Evolutionary conservation across 768 basidiomycete species (phyloP), one percentile per base, ranked within the genome.

Genomic region (Podaxis sp.): DNA sequence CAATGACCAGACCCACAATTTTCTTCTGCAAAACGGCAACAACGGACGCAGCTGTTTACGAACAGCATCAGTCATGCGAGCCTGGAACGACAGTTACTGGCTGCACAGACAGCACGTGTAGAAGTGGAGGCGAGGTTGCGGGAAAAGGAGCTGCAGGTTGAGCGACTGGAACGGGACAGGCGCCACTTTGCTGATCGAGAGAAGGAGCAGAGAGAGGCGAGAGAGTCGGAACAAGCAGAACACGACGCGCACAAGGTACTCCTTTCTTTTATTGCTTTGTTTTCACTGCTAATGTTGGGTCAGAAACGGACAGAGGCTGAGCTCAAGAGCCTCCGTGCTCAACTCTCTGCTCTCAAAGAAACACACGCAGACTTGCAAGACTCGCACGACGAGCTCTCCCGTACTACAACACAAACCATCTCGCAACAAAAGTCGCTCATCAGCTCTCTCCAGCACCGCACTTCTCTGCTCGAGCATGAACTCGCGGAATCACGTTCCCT

Each of bases 151-250:
- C 66, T 79, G 0, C 71, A 76, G 24, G 81, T 93, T 28, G 89
- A 90, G 48, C 76, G 85, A 49, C 78, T 94, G 10, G 89, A 92
- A 68, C 76, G 82, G 17, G 91, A 93, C 69, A 76, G 90, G 40
- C 76, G 88, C 17, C 91, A 80, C 77, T 79, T 91, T 55, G 77
- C 87, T 0, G 89, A 91, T 65, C 73, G 87, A 3, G 91, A 92
- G 71, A 77, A 81, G 54, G 84, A 87, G 40, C 89, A 91, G 64
- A 76, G 84, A 24, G 84, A 87, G 62, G 88, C 87, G 72, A 89
- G 84, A 72, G 87, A 90, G 61, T 72, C 71, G 10, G 84, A 90
- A 59, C 77, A 82, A 15, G 72, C 69, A 3, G 80, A 80, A 40
- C 74, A 76, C 57, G 79, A 81, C 3, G 80, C 83, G 62, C 86